phyloP scores from a whole-genome alignment of 75 land plant genomes.

The Ceratopteris richardii region DNA sequence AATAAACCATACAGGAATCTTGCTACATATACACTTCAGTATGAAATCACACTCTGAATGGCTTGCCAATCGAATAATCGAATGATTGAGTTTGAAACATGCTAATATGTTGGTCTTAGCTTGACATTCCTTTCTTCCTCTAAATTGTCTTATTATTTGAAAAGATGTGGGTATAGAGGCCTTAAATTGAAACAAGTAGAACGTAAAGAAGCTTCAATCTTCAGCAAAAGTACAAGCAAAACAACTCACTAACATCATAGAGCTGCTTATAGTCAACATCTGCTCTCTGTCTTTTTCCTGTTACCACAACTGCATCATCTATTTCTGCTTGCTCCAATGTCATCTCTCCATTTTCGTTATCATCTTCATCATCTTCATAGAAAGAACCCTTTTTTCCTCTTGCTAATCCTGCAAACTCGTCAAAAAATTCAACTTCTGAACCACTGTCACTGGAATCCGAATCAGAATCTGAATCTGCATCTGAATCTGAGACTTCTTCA shows the following conservation, averaged over 20 bases:
- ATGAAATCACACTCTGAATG: not conserved
- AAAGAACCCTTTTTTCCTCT: not conserved
- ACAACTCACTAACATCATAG: conserved; percentile 51
- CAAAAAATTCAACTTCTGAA: conserved; percentile 2
- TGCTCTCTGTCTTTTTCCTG: conserved; percentile 37
- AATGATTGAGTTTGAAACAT: no score
- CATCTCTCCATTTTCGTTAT: no score
- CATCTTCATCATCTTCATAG: not conserved
- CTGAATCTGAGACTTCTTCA: not conserved
- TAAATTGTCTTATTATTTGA: no score
- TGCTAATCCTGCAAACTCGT: conserved; percentile 6
- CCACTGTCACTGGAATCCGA: conserved; percentile 1
- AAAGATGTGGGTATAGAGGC: no score
- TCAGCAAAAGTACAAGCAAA: no score
- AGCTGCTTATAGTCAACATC: conserved; percentile 61
- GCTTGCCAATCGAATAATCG: not conserved
- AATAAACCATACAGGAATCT: no score
- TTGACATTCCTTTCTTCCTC: no score
- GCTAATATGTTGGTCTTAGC: no score
- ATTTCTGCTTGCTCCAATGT: not conserved
- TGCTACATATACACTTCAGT: no score
- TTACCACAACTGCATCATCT: conserved; percentile 9
- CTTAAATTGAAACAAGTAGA: no score
- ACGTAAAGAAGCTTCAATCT: no score
- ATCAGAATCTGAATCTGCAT: conserved; percentile 2